Evolutionary conservation across 345 rosid species (phyloP).

Genomic region (Melaleuca alternifolia): DNA sequence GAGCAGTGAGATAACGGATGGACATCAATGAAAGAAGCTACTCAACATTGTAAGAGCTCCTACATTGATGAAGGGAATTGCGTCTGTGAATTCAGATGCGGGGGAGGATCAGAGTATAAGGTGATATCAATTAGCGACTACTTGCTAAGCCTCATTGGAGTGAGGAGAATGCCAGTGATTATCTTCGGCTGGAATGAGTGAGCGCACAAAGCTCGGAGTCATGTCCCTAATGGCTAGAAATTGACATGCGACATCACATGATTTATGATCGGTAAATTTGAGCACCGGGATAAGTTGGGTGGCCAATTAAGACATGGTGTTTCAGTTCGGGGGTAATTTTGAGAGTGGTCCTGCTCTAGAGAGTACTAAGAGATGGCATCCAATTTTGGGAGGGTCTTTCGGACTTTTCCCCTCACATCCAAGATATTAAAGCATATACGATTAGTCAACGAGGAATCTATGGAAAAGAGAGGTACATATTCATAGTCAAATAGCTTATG

Average conservation of each 20-base stretch:
- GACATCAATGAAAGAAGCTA: neutral
- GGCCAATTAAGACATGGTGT: neutral
- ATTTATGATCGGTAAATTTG: neutral
- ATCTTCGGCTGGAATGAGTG: neutral
- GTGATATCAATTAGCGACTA: neutral
- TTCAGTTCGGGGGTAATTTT: neutral
- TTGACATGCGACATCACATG: neutral
- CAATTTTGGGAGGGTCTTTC: neutral
- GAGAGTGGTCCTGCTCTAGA: neutral
- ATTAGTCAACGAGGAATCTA: neutral
- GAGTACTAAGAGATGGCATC: neutral
- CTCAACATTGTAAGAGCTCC: neutral
- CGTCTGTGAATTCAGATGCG: neutral
- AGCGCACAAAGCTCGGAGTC: neutral
- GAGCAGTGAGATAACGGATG: accelerated
- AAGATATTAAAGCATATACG: neutral
- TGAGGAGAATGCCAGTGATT: neutral
- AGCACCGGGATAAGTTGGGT: neutral
- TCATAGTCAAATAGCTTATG: neutral
- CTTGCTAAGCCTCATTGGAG: neutral
- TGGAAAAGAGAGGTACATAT: neutral
- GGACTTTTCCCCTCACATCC: neutral
- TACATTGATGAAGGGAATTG: neutral
- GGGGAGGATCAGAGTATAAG: neutral
- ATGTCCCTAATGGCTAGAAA: neutral